These are phyloP conservation scores for Solanum chaucha DNA, from an alignment of 257 asterid genomes.

Conservation along the genomic window DNA sequence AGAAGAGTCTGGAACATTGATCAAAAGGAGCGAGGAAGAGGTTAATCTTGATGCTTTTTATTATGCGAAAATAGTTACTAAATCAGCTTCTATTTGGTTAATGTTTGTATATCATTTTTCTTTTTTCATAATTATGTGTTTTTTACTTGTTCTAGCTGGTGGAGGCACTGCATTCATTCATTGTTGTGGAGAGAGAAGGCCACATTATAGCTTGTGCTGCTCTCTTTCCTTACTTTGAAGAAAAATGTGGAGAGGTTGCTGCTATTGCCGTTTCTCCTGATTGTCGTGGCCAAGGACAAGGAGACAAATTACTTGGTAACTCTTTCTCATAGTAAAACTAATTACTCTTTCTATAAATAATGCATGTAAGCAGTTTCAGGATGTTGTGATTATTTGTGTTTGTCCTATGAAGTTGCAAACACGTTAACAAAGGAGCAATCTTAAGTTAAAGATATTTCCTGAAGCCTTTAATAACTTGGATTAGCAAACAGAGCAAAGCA, in stretches of 20 bases:
- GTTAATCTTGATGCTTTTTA: conserved; percentile 18
- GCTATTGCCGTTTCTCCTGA: conserved; percentile 97
- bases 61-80: not conserved
- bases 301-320: conserved; percentile 93
- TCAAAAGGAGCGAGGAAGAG: conserved; percentile 83
- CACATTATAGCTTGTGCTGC: conserved; percentile 88
- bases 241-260: conserved; percentile 94
- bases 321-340: not conserved
- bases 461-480: not conserved
- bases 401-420: not conserved
- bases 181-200: conserved; percentile 92
- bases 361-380: not conserved
- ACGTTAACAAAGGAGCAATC: not conserved
- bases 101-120: not conserved
- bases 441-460: not conserved
- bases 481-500: not conserved
- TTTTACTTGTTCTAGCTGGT: conserved; percentile 33
- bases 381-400: not conserved
- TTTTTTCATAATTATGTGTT: not conserved
- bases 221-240: conserved; percentile 63
- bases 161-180: conserved; percentile 47
- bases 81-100: not conserved
- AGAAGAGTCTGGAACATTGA: conserved; percentile 77
- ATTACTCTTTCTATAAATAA: not conserved
- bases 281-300: conserved; percentile 97